These are phyloP conservation scores for Astragalus glycyphyllos DNA, from an alignment of 306 rosid genomes.

Conservation along the genomic window DNA sequence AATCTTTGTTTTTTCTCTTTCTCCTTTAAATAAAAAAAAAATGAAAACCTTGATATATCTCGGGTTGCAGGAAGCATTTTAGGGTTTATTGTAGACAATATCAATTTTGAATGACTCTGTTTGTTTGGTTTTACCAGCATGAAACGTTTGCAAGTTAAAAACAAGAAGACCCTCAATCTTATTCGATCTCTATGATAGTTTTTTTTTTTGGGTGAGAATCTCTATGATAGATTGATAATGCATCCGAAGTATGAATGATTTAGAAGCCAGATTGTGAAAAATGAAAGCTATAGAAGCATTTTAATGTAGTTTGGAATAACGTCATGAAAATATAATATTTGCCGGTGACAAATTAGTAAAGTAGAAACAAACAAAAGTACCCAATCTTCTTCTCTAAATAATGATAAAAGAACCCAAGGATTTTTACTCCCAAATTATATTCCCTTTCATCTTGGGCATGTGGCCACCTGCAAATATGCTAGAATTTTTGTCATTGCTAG, in stretches of 20 bases:
- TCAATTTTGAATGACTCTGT: constrained; percentile 23
- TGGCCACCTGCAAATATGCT: constrained; percentile 16
- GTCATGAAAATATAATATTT: neutral
- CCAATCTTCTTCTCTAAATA: neutral
- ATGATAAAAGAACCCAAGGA: neutral
- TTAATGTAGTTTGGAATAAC: neutral
- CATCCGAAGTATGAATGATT: neutral
- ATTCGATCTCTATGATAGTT: too few relatives aligned
- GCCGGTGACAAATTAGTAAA: neutral
- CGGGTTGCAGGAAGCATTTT: neutral
- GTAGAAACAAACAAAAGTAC: constrained; percentile 12
- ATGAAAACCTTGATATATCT: neutral
- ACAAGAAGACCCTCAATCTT: neutral
- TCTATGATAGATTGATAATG: neutral
- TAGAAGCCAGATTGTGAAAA: neutral
- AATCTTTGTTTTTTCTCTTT: too few relatives aligned
- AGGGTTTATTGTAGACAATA: too few relatives aligned
- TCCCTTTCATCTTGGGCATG: constrained; percentile 7
- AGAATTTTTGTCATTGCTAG: constrained; percentile 5
- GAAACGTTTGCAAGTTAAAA: neutral
- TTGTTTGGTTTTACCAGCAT: neutral
- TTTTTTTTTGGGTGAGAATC: too few relatives aligned
- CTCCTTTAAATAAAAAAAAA: too few relatives aligned
- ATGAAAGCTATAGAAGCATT: neutral
- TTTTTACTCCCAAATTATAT: neutral